Evolutionary conservation across 441 rosid genomes (phyloP).

Genomic region (Eutrema salsugineum): DNA sequence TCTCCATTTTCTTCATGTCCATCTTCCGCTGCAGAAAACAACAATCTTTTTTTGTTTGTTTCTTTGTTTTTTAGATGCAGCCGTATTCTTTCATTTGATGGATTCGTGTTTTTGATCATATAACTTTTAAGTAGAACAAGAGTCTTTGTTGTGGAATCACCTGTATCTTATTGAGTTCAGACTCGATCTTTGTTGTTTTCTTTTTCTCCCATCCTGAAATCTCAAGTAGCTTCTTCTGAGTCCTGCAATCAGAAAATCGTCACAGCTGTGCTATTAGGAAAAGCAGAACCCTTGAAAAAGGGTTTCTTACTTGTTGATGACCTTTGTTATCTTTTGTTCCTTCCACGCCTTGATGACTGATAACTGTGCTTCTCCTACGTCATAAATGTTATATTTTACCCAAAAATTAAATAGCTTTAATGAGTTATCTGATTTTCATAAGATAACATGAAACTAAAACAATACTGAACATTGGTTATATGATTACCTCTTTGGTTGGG

Average conservation of each 20-base stretch:
- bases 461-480: not conserved
- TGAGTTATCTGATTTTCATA: constrained; percentile 20
- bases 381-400: not conserved
- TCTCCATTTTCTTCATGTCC: constrained; percentile 66
- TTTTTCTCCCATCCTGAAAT: constrained; percentile 75
- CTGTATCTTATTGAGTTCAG: constrained; percentile 38
- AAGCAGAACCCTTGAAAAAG: not conserved
- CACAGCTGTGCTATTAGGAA: not conserved
- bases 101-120: constrained; percentile 1
- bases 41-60: not conserved
- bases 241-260: constrained; percentile 40
- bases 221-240: constrained; percentile 56
- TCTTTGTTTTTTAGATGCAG: not conserved
- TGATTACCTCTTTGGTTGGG: constrained; percentile 8
- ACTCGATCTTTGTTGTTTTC: constrained; percentile 64
- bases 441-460: not conserved
- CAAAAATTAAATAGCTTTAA: not conserved
- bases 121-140: not conserved
- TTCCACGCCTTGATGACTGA: constrained; percentile 80
- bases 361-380: constrained; percentile 46
- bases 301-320: constrained; percentile 28
- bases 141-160: not conserved
- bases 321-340: constrained; percentile 69
- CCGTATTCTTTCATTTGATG: not conserved
- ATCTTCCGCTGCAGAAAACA: constrained; percentile 48